These are phyloP conservation scores for Wickerhamomyces mucosus DNA, from an alignment of 805 yeast genomes.

Conservation along the genomic window DNA sequence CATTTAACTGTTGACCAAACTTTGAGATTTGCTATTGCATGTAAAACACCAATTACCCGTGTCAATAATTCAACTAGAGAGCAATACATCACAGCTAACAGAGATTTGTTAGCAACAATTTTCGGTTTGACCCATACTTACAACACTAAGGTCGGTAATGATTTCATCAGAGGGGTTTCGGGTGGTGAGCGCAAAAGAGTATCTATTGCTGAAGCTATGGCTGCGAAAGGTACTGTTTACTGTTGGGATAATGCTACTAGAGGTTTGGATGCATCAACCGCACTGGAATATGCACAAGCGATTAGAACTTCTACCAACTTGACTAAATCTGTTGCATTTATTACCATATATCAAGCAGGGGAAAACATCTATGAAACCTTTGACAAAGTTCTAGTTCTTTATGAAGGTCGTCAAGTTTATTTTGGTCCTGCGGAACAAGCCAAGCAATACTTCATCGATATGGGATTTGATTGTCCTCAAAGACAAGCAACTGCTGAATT, in stretches of 20 bases:
- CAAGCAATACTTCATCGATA: constrained; percentile 44
- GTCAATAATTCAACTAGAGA: constrained; percentile 34
- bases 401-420: constrained; percentile 53
- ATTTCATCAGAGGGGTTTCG: constrained; percentile 58
- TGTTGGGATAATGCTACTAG: constrained; percentile 80
- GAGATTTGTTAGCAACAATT: constrained; percentile 38
- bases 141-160: constrained; percentile 53
- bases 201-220: constrained; percentile 69
- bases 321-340: constrained; percentile 48
- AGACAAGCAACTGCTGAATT: constrained; percentile 69
- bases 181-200: constrained; percentile 86
- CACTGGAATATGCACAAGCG: constrained; percentile 61
- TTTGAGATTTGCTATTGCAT: constrained; percentile 55
- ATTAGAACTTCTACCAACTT: constrained; percentile 49
- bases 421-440: constrained; percentile 51
- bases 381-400: constrained; percentile 52
- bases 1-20: constrained; percentile 68
- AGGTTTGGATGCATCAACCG: constrained; percentile 79
- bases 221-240: constrained; percentile 50
- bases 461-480: constrained; percentile 58
- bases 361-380: constrained; percentile 57
- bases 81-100: constrained; percentile 36
- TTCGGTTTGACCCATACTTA: constrained; percentile 53
- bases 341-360: constrained; percentile 64
- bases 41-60: constrained; percentile 54